Conservation (phyloP, 2,329 filamentous ascomycete species). For the Microdochium paspali region DNA sequence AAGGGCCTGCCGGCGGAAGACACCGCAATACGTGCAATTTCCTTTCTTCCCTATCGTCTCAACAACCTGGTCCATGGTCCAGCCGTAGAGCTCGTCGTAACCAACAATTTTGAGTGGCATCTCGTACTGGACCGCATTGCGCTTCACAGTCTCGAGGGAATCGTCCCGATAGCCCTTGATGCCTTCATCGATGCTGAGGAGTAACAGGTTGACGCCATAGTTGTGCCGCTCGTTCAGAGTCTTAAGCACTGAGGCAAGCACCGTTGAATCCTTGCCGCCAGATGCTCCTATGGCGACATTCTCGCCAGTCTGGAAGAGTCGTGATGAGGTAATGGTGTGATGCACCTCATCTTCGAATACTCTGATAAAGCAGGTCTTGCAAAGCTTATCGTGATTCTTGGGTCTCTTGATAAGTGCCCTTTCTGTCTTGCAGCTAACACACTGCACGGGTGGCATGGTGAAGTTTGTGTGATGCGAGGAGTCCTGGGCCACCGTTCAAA, state of each 20-base stretch:
- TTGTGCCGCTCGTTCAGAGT: slow-evolving; percentile 83
- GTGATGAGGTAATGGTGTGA: slow-evolving; percentile 74
- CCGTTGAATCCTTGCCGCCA: slow-evolving; percentile 94
- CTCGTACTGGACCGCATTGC: slow-evolving; percentile 82
- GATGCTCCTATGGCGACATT: slow-evolving; percentile 90
- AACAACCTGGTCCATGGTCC: slow-evolving; percentile 99
- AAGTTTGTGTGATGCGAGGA: too few relatives aligned
- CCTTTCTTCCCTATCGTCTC: slow-evolving; percentile 94
- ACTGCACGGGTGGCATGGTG: slow-evolving; percentile 67
- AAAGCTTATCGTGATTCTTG: slow-evolving; percentile 91
- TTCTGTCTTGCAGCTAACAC: slow-evolving; percentile 64
- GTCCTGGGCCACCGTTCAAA: too few relatives aligned
- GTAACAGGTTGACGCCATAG: slow-evolving; percentile 76
- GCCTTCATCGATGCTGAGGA: slow-evolving; percentile 92
- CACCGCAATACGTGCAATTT: slow-evolving; percentile 97
- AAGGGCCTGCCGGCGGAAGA: slow-evolving; percentile 87
- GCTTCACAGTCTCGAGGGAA: slow-evolving; percentile 89
- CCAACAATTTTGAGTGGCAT: slow-evolving; percentile 90
- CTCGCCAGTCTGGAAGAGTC: slow-evolving; percentile 78
- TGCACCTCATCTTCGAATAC: slow-evolving; percentile 92
- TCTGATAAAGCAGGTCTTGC: slow-evolving; percentile 75
- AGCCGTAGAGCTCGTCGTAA: slow-evolving; percentile 90
- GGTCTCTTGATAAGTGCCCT: slow-evolving; percentile 86
- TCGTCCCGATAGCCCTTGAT: slow-evolving; percentile 97
- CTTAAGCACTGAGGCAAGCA: slow-evolving; percentile 88